phyloP scores from a whole-genome alignment of 129 eudicot genomes.

The Lactuca sativa region DNA sequence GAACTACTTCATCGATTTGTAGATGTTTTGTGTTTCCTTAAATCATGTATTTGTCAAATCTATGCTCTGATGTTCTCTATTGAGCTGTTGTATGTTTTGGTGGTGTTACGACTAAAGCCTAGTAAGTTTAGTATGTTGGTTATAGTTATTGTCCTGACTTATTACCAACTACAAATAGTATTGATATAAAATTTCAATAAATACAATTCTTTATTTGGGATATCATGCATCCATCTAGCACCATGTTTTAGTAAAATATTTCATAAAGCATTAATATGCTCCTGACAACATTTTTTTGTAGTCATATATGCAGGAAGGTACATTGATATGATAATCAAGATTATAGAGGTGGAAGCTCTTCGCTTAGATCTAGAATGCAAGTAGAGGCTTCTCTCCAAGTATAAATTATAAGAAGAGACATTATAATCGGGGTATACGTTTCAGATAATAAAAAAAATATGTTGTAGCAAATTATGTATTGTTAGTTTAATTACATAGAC shows the following conservation, averaged over 20 bases:
- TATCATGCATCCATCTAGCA: not conserved
- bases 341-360: constrained; percentile 1
- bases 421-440: not conserved
- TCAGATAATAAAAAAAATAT: constrained; percentile 10
- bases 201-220: too few relatives aligned
- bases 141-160: too few relatives aligned
- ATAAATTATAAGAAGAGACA: constrained; percentile 4
- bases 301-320: constrained; percentile 22
- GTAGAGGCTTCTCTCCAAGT: not conserved
- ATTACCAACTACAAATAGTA: too few relatives aligned
- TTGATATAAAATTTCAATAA: too few relatives aligned
- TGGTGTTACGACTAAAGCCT: too few relatives aligned
- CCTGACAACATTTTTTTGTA: not conserved
- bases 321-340: not conserved
- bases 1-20: too few relatives aligned
- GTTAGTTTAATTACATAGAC: constrained; percentile 15
- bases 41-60: too few relatives aligned
- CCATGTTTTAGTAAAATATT: too few relatives aligned
- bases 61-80: too few relatives aligned
- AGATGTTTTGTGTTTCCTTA: too few relatives aligned
- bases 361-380: not conserved
- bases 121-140: too few relatives aligned
- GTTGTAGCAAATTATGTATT: constrained; percentile 16
- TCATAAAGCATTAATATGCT: not conserved
- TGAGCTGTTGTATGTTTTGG: too few relatives aligned